Evolutionary conservation across 495 filamentous ascomycete genomes (phyloP), one percentile per base, ranked within the genome.

Genomic region (Penicillium dipodomyicola): DNA sequence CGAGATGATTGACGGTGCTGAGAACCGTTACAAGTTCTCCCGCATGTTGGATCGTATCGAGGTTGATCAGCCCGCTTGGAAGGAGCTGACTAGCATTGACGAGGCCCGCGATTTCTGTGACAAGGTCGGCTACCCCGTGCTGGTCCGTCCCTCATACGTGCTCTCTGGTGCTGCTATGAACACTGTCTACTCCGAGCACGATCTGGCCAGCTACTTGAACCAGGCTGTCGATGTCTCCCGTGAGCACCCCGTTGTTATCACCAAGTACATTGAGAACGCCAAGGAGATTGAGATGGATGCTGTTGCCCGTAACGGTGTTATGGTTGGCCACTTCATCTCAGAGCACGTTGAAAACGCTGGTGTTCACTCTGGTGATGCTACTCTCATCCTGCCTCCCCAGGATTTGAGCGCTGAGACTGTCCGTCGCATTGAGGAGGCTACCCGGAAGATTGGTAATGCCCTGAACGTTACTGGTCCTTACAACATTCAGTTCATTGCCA

Each of bases 401-500:
- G 94, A 98, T 76, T 80, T 98, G 44, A 89, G 92, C 63, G 78
- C 82, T 8, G 92, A 94, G 59, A 98, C 94, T 0, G 89, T 97
- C 10, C 76, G 86, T 57, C 83, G 92, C 55, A 97, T 98, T 49
- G 91, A 91, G 70, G 93, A 96, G 65, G 94, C 94, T 12, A 98
- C 94, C 9, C 80, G 89, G 54, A 96, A 96, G 82, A 98, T 98
- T 52, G 94, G 88, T 54, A 86, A 89, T 61, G 94, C 95, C 27
- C 84, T 98, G 22, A 96, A 97, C 65, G 88, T 98, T 46, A 97
- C 94, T 40, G 94, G 94, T 43, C 94, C 94, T 20, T 96, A 87
- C 82, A 98, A 98, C 75, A 98, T 98, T 58, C 94, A 98, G 72
- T 98, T 98, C 76, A 98, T 98, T 64, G 94, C 94, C 50, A 98